Evolutionary conservation across 73 alveolate genomes (phyloP).

Genomic region (Diophrys sp.): DNA sequence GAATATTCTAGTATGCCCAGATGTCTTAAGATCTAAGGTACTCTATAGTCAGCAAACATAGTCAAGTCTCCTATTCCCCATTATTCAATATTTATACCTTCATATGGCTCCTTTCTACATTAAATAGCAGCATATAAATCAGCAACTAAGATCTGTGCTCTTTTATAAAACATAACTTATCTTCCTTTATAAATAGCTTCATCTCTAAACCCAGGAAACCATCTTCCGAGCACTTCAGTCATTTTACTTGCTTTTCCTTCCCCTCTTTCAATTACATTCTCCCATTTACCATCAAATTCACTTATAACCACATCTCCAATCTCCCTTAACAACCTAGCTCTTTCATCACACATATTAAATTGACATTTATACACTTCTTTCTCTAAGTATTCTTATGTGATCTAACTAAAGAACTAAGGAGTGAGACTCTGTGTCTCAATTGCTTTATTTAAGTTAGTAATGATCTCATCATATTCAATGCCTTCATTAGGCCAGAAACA

Average conservation of each 20-base stretch:
- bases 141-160: conserved; percentile 92
- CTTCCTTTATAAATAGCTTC: conserved; percentile 90
- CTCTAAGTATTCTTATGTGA: conserved; percentile 50
- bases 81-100: conserved; percentile 43
- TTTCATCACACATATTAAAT: conserved; percentile 78
- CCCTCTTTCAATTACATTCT: conserved; percentile 67
- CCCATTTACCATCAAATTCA: conserved; percentile 67
- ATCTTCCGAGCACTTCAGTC: conserved; percentile 50
- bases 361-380: conserved; percentile 64
- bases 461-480: conserved; percentile 84
- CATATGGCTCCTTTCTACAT: neutral
- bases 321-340: conserved; percentile 88
- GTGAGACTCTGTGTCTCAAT: conserved; percentile 51
- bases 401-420: conserved; percentile 71
- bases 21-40: conserved; percentile 45
- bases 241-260: conserved; percentile 70
- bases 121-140: conserved; percentile 82
- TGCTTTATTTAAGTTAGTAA: conserved; percentile 69
- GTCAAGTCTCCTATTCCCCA: conserved; percentile 77
- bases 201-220: conserved; percentile 88
- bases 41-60: conserved; percentile 93
- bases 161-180: conserved; percentile 80
- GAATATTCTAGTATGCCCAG: conserved; percentile 31
- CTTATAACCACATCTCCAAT: conserved; percentile 61
- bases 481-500: conserved; percentile 94